A percentile compares a stretch with the other conserved stretches of the same genome.
Evolutionary conservation across 1,284 basidiomycete species (phyloP).

Genomic region (Trametes versicolor): DNA sequence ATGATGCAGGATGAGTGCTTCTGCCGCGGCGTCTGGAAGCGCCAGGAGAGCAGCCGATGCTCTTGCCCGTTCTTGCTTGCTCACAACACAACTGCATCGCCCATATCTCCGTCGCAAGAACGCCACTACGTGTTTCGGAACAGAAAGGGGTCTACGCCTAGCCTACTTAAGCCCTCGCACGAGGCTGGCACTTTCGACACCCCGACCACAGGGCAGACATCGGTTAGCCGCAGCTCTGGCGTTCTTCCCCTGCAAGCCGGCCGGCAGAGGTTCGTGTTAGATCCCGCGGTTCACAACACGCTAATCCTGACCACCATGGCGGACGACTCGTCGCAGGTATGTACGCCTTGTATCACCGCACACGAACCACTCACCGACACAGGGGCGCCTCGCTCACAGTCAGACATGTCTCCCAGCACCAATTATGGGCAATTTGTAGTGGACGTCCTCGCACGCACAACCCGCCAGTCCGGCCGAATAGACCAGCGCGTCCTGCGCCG

Average conservation of each 20-base stretch:
- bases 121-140: background rate
- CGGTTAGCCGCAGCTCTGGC: slow-evolving; percentile 9
- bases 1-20: slow-evolving; percentile 4
- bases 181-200: slow-evolving; percentile 6
- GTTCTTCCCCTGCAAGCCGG: slow-evolving; percentile 5
- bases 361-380: background rate
- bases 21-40: slow-evolving; percentile 12
- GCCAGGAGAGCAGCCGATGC: slow-evolving; percentile 14
- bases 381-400: background rate
- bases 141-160: background rate
- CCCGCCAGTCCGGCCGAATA: slow-evolving; percentile 54
- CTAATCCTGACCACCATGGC: background rate
- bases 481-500: slow-evolving; percentile 72
- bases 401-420: slow-evolving; percentile 48
- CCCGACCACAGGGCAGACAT: background rate
- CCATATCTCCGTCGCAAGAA: slow-evolving; percentile 2
- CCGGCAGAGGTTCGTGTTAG: background rate
- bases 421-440: slow-evolving; percentile 70
- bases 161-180: background rate
- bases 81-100: slow-evolving; percentile 16
- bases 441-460: slow-evolving; percentile 61
- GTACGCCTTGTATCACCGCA: background rate
- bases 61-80: background rate
- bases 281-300: background rate
- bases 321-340: slow-evolving; percentile 10